phyloP scores from a whole-genome alignment of 345 rosid genomes.

The Corchorus capsularis region DNA sequence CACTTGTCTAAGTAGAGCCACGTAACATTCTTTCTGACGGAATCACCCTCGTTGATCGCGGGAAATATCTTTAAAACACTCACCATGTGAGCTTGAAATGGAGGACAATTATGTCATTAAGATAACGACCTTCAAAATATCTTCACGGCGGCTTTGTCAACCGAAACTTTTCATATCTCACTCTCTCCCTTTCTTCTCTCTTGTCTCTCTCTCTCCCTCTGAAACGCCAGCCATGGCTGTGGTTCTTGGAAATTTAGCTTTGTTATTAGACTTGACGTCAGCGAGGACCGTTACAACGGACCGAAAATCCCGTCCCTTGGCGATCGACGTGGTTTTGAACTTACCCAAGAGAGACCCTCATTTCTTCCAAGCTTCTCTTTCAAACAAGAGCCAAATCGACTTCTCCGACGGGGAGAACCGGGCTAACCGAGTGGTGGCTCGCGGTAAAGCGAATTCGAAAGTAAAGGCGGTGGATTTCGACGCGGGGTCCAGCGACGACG shows the following conservation, averaged over 20 bases:
- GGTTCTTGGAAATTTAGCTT: constrained; percentile 67
- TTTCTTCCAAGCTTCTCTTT: constrained; percentile 31
- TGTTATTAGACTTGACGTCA: constrained; percentile 55
- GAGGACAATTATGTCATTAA: constrained; percentile 31
- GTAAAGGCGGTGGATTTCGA: constrained; percentile 76
- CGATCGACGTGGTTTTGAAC: constrained; percentile 50
- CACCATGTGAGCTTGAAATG: background rate
- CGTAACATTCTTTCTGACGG: constrained; percentile 27
- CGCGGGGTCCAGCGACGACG: constrained; percentile 51
- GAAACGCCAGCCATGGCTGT: constrained; percentile 52
- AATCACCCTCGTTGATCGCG: constrained; percentile 22
- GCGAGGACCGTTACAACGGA: constrained; percentile 51
- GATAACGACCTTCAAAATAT: constrained; percentile 29
- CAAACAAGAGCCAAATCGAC: constrained; percentile 49
- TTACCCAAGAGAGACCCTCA: constrained; percentile 56
- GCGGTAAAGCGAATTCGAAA: constrained; percentile 68
- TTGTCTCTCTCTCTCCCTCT: constrained; percentile 16
- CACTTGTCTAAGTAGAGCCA: constrained; percentile 37
- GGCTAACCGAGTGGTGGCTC: constrained; percentile 39
- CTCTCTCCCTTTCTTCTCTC: background rate
- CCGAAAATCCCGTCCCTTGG: constrained; percentile 55
- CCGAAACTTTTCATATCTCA: constrained; percentile 21
- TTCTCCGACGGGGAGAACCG: constrained; percentile 55
- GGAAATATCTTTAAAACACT: background rate
- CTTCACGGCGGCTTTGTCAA: constrained; percentile 23